Conservation (phyloP, 1,139 yeast species). For the Suhomyces terraborum region DNA sequence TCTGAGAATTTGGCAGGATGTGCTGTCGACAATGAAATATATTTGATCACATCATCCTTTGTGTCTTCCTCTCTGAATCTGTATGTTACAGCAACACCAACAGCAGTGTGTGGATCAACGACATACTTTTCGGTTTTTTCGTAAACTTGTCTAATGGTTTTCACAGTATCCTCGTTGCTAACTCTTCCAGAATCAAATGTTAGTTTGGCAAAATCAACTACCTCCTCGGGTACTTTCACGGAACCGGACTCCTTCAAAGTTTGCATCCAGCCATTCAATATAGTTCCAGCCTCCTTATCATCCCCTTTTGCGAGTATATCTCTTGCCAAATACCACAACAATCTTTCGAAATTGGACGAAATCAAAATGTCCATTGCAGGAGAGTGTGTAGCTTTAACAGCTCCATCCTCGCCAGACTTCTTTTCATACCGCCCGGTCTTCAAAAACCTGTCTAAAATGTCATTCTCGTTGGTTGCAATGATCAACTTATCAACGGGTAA, state of each 20-base stretch:
- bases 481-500: conserved; percentile 83
- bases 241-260: conserved; percentile 75
- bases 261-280: conserved; percentile 74
- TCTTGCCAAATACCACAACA: conserved; percentile 90
- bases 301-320: conserved; percentile 56
- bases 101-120: conserved; percentile 95
- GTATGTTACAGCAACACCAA: conserved; percentile 81
- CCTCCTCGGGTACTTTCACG: conserved; percentile 67
- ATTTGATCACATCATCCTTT: conserved; percentile 45
- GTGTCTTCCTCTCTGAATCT: conserved; percentile 56
- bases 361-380: conserved; percentile 99
- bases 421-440: conserved; percentile 83
- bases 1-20: conserved; percentile 98
- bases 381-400: conserved; percentile 85
- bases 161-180: conserved; percentile 70
- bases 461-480: conserved; percentile 95
- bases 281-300: conserved; percentile 73
- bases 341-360: conserved; percentile 93
- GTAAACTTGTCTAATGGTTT: conserved; percentile 74
- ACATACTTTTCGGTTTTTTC: conserved; percentile 68
- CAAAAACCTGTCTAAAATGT: conserved; percentile 89
- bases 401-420: conserved; percentile 45
- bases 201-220: conserved; percentile 63
- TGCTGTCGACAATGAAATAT: conserved; percentile 90
- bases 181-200: conserved; percentile 83